Base-by-base conservation (phyloP, 2,329 filamentous ascomycete species). In the Macrophomina pseudophaseolina region DNA sequence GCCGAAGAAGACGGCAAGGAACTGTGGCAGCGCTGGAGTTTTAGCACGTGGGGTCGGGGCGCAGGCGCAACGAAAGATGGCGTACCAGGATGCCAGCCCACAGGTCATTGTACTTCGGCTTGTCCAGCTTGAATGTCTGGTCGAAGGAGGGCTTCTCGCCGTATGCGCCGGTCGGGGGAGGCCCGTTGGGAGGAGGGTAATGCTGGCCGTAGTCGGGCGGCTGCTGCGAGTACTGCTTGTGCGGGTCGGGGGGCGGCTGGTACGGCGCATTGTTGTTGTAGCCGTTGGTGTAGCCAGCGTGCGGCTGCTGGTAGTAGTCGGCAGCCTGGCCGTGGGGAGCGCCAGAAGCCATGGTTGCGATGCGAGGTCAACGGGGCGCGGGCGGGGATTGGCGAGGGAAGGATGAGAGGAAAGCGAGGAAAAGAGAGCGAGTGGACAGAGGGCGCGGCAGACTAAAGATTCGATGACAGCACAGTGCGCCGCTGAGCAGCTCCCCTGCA, bases 41-140 rank as follows among this genome's bases (percentile, higher is more conserved):
- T 66, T 53, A 33, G 2, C 49, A 44, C 14, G 35, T 49, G 8
- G 40, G 23, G 6, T 18, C n/a, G 14, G 30, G 16, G 63, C 52
- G 52, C 32, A 23, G 23, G 23, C 23, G 9, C 9, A 33, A 5
- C 40, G n/a, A 30, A 23, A 32, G 60, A 12, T 9, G 49, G 56
- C 72, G 42, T 77, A 91, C 89, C 74, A 97, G 81, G 48, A 96
- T 81, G 4, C 91, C 93, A 3, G 94, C 94, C 94, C 94, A 97
- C 32, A 91, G 75, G 76, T 98, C 94, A 74, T 97, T 92, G 80
- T 86, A 97, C 78, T 94, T 96, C n/a, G 93, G 93, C 69, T 83
- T 89, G 62, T 92, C 87, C 63, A 97, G 79, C 79, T 90, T 90
- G 83, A 98, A 97, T 1, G 89, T 87, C 74, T 97, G 86, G 23